These are phyloP conservation scores for Taphrina pruni DNA, from an alignment of 1,139 yeast species.

Conservation along the genomic window DNA sequence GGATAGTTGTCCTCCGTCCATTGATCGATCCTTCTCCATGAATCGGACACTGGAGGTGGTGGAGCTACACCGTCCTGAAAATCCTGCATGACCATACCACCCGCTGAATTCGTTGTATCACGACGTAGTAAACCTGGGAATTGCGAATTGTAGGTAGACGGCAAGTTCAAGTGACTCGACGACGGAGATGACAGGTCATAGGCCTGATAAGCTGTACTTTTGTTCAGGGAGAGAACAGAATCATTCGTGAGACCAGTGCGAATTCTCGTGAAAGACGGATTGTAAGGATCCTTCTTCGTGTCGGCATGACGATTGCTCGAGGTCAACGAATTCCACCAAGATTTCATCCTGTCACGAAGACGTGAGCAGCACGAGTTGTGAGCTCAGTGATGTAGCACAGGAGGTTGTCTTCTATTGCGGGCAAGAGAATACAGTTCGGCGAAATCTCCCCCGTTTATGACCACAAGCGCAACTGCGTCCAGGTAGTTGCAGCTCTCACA, in stretches of 20 bases:
- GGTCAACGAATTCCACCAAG: slow-evolving; percentile 38
- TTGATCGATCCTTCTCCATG: slow-evolving; percentile 75
- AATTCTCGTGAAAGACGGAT: slow-evolving; percentile 38
- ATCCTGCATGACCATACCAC: slow-evolving; percentile 59
- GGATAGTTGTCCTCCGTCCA: slow-evolving; percentile 83
- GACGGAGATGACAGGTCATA: slow-evolving; percentile 23
- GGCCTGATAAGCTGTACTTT: slow-evolving; percentile 20
- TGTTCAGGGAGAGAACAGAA: slow-evolving; percentile 29
- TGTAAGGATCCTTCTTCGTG: slow-evolving; percentile 23
- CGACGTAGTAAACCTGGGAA: slow-evolving; percentile 18
- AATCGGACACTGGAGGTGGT: slow-evolving; percentile 69
- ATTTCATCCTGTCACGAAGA: slow-evolving; percentile 14
- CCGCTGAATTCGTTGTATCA: slow-evolving; percentile 10
- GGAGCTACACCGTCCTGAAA: slow-evolving; percentile 63
- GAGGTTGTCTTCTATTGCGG: not conserved
- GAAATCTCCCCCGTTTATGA: not conserved
- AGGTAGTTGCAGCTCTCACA: not conserved
- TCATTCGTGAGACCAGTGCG: slow-evolving; percentile 31
- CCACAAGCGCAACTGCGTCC: not conserved
- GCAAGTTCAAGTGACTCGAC: slow-evolving; percentile 28
- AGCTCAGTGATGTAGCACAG: slow-evolving; percentile 1
- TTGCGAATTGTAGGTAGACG: slow-evolving; percentile 16
- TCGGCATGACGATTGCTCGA: slow-evolving; percentile 39
- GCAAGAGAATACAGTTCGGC: not conserved
- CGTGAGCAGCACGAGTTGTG: not conserved